Evolutionary conservation across 768 basidiomycete species (phyloP).

Genomic region (Trametes cingulata): DNA sequence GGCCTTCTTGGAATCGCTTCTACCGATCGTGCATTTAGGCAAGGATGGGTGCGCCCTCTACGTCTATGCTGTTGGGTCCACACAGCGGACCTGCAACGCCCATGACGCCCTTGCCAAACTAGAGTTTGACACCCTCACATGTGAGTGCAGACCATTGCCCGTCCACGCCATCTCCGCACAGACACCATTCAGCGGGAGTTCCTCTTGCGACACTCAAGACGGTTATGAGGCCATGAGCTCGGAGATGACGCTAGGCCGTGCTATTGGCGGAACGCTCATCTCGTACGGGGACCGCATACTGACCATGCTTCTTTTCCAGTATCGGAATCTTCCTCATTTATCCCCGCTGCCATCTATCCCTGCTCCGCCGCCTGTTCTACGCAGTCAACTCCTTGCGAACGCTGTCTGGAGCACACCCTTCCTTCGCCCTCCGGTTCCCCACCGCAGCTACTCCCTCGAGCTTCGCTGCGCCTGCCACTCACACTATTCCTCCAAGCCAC

Average conservation of each 20-base stretch:
- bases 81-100: constrained; percentile 33
- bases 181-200: not conserved
- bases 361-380: constrained; percentile 50
- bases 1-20: constrained; percentile 48
- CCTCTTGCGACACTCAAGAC: no score
- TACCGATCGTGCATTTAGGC: constrained; percentile 52
- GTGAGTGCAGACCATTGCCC: constrained; percentile 40
- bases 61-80: constrained; percentile 54
- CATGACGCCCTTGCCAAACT: constrained; percentile 39
- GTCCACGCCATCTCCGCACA: not conserved
- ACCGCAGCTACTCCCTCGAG: constrained; percentile 43
- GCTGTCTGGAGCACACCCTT: constrained; percentile 34
- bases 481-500: constrained; percentile 61
- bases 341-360: constrained; percentile 52
- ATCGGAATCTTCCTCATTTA: constrained; percentile 45
- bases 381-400: constrained; percentile 39
- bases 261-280: not conserved
- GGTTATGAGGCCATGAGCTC: no score
- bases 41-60: constrained; percentile 49
- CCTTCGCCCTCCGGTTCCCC: constrained; percentile 10
- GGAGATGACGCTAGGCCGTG: no score
- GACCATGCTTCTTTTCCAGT: constrained; percentile 34
- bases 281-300: not conserved
- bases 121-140: constrained; percentile 48
- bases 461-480: constrained; percentile 42